These are phyloP conservation scores for Aspergillus sergii DNA, from an alignment of 2,329 filamentous ascomycete genomes.

Conservation along the genomic window DNA sequence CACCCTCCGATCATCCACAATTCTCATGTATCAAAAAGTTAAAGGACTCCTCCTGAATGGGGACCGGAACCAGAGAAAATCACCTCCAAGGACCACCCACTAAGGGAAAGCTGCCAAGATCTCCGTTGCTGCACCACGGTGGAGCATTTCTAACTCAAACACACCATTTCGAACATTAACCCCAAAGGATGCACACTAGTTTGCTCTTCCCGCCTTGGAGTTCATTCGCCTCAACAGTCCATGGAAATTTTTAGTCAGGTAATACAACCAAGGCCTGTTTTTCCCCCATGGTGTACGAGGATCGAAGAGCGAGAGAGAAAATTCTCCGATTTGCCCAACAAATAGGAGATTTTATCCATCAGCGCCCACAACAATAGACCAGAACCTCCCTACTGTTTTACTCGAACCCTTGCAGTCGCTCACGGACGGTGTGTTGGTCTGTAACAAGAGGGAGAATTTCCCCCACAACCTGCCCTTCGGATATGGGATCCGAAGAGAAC, in stretches of 20 bases:
- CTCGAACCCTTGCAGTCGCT: slow-evolving; percentile 1
- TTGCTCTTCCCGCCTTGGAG: slow-evolving; percentile 14
- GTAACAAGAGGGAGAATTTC: neutral
- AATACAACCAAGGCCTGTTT: neutral
- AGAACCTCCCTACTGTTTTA: slow-evolving; percentile 14
- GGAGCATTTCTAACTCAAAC: slow-evolving; percentile 37
- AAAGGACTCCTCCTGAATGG: neutral
- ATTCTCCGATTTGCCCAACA: slow-evolving; percentile 8
- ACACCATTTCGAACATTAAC: slow-evolving; percentile 23
- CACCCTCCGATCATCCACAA: neutral
- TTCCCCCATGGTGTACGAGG: neutral
- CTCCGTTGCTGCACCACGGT: slow-evolving; percentile 29
- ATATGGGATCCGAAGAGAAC: neutral
- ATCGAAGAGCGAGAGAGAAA: slow-evolving; percentile 4
- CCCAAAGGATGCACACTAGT: slow-evolving; percentile 21
- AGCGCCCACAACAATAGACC: slow-evolving; percentile 10
- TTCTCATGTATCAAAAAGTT: neutral
- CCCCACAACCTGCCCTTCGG: neutral
- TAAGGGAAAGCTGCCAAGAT: slow-evolving; percentile 22
- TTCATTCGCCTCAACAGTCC: neutral
- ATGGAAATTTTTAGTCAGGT: slow-evolving; percentile 1
- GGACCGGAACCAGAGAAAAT: neutral
- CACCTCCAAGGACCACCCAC: neutral
- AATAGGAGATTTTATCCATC: slow-evolving; percentile 20
- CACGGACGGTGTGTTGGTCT: neutral